Percentiles rank a stretch among this genome's conserved stretches.
Conservation (phyloP, 176 grass and related monocot species). For the Oryza coarctata region DNA sequence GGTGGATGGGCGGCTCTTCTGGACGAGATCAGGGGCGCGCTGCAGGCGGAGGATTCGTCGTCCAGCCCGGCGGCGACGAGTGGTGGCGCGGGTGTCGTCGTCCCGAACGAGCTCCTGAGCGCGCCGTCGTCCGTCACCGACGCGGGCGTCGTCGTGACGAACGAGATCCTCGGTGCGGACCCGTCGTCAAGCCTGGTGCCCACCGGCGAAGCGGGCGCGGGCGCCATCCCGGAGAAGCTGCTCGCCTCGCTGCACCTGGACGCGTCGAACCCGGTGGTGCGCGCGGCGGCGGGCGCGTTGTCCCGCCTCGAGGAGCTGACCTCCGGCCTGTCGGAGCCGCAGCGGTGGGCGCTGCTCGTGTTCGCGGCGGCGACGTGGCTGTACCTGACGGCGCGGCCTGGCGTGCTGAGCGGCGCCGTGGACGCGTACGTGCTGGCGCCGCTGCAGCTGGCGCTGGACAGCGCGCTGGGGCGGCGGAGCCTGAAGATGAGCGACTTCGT, state of each 20-base stretch:
- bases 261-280: slow-evolving; percentile 35
- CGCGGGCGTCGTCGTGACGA: background rate
- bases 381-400: slow-evolving; percentile 88
- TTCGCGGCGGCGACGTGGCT: slow-evolving; percentile 52
- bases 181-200: background rate
- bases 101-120: slow-evolving; percentile 6
- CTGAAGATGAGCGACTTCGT: slow-evolving; percentile 88
- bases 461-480: slow-evolving; percentile 67
- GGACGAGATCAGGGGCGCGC: slow-evolving; percentile 31
- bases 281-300: slow-evolving; percentile 18
- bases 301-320: slow-evolving; percentile 40
- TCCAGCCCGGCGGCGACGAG: background rate
- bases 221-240: slow-evolving; percentile 16
- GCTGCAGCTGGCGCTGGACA: slow-evolving; percentile 75
- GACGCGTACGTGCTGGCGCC: slow-evolving; percentile 84
- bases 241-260: slow-evolving; percentile 46
- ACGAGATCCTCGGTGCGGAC: background rate
- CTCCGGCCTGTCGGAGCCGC: slow-evolving; percentile 43
- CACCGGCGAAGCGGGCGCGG: too few species aligned
- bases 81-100: background rate
- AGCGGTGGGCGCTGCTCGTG: slow-evolving; percentile 55
- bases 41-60: slow-evolving; percentile 25
- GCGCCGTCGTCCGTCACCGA: background rate
- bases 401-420: slow-evolving; percentile 74
- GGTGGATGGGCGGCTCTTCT: slow-evolving; percentile 31